Evolutionary conservation across 2,329 filamentous ascomycete species (phyloP).

Genomic region (Aspergillus carbonarius): DNA sequence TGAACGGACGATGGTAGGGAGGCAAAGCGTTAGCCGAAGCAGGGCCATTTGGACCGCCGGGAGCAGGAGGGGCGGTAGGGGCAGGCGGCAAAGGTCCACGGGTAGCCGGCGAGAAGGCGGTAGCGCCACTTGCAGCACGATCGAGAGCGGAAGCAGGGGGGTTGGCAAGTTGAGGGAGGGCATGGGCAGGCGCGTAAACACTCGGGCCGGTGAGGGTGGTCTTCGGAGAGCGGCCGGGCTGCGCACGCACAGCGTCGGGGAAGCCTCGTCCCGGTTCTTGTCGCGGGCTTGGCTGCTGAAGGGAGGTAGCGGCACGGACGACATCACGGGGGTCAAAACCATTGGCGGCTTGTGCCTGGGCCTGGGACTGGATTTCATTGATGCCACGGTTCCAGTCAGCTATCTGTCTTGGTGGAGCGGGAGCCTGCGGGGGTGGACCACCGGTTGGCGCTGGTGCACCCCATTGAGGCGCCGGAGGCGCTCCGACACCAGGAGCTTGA

Average conservation of each 20-base stretch:
- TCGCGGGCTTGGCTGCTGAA: constrained; percentile 73
- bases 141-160: constrained; percentile 46
- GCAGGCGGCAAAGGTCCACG: constrained; percentile 47
- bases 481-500: constrained; percentile 76
- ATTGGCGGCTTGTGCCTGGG: constrained; percentile 56
- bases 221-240: constrained; percentile 61
- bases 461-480: constrained; percentile 86
- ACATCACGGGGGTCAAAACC: constrained; percentile 78
- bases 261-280: constrained; percentile 70
- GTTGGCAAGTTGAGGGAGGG: constrained; percentile 53
- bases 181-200: constrained; percentile 51
- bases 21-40: constrained; percentile 51
- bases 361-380: constrained; percentile 69
- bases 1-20: constrained; percentile 71
- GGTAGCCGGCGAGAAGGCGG: constrained; percentile 34
- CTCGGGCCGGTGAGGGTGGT: constrained; percentile 54
- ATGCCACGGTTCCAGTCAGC: constrained; percentile 66
- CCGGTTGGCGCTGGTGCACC: constrained; percentile 64
- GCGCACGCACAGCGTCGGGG: constrained; percentile 61
- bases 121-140: constrained; percentile 30
- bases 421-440: constrained; percentile 54
- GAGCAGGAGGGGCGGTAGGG: constrained; percentile 36
- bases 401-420: constrained; percentile 63
- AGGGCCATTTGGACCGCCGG: constrained; percentile 58
- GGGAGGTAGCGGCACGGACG: constrained; percentile 66